Conservation (phyloP, 2,329 filamentous ascomycete species). For the Botrytis squamosa region DNA sequence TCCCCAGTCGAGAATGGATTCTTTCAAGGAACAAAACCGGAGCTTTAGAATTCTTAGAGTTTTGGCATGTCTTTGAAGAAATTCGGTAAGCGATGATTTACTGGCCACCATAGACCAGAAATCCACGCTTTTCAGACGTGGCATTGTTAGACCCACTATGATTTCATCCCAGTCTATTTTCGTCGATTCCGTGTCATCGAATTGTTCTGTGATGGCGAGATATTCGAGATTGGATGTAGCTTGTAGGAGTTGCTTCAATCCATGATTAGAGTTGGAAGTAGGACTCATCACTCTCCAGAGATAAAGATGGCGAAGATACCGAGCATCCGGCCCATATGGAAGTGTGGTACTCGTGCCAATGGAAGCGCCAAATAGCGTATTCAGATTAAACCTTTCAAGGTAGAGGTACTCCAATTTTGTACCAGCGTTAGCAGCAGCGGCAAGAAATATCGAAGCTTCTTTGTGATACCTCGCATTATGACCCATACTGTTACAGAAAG, state of each 20-base stretch:
- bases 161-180: neutral
- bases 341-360: neutral
- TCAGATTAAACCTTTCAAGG: rapidly evolving
- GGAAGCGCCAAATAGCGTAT: neutral
- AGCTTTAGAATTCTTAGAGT: neutral
- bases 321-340: neutral
- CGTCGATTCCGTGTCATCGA: too few species aligned
- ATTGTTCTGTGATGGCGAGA: neutral
- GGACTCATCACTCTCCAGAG: neutral
- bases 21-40: rapidly evolving
- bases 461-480: neutral
- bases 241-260: neutral
- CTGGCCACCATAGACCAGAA: neutral
- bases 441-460: neutral
- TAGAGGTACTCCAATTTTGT: neutral
- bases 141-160: neutral
- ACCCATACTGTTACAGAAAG: rapidly evolving
- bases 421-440: neutral
- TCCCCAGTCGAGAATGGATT: rapidly evolving
- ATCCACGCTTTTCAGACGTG: neutral
- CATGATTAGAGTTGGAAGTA: too few species aligned
- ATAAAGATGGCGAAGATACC: neutral
- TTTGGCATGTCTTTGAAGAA: neutral
- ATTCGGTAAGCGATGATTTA: neutral
- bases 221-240: neutral